A percentile compares a stretch with the other conserved stretches of the same genome.
Conservation (phyloP, 805 yeast species). For the Monosporozyma siamensis region DNA sequence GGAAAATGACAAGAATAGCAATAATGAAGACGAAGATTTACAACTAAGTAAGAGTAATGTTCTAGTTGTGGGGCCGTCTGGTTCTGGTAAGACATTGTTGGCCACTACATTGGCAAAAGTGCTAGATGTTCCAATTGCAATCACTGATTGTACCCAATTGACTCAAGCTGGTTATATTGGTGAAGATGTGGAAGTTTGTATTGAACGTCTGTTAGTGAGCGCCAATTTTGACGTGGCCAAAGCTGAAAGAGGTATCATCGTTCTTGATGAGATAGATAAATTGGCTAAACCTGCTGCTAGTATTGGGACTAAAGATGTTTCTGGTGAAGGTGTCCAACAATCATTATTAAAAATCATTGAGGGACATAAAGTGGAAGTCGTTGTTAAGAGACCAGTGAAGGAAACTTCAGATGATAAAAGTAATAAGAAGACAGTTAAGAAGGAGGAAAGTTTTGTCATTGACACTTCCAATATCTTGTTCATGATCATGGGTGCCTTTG, state of each 20-base stretch:
- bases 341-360: conserved; percentile 48
- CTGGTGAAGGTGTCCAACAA: conserved; percentile 61
- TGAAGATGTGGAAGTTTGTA: conserved; percentile 51
- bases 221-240: conserved; percentile 43
- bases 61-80: conserved; percentile 49
- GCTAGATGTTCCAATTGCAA: conserved; percentile 47
- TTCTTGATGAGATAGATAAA: conserved; percentile 52
- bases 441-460: conserved; percentile 37
- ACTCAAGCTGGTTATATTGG: conserved; percentile 62
- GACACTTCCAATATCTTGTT: conserved; percentile 50
- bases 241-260: conserved; percentile 50
- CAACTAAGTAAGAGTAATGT: conserved; percentile 49
- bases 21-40: conserved; percentile 32
- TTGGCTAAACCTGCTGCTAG: conserved; percentile 40
- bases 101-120: conserved; percentile 46
- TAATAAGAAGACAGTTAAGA: conserved; percentile 28
- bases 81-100: conserved; percentile 51
- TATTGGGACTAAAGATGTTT: conserved; percentile 45
- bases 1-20: conserved; percentile 13
- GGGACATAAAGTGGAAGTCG: conserved; percentile 44
- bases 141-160: conserved; percentile 52
- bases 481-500: conserved; percentile 54
- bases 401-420: conserved; percentile 18
- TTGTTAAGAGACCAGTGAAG: conserved; percentile 36
- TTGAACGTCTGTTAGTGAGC: conserved; percentile 41